A percentile compares a stretch with the other conserved stretches of the same genome.
Evolutionary conservation across 441 rosid genomes (phyloP).

Genomic region (Viola pubescens): DNA sequence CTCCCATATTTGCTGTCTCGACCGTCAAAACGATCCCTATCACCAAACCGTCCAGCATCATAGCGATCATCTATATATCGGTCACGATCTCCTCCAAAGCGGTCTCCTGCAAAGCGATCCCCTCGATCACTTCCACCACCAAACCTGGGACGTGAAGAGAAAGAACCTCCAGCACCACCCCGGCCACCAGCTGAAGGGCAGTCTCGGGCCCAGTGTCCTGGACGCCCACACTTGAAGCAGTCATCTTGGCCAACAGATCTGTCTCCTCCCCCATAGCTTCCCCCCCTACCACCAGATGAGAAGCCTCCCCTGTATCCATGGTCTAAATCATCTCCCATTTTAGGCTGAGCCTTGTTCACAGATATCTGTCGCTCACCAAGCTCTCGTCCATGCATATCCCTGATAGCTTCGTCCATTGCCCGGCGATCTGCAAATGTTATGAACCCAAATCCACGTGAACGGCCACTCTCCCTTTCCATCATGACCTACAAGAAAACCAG

Average conservation of each 20-base stretch:
- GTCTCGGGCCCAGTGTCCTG: slow-evolving; percentile 96
- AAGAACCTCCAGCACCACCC: slow-evolving; percentile 51
- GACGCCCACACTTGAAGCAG: slow-evolving; percentile 91
- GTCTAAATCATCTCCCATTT: slow-evolving; percentile 62
- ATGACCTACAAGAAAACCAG: slow-evolving; percentile 62
- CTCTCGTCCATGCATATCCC: slow-evolving; percentile 94
- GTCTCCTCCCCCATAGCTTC: slow-evolving; percentile 57
- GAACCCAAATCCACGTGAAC: slow-evolving; percentile 96
- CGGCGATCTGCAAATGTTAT: slow-evolving; percentile 89
- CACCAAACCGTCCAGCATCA: slow-evolving; percentile 77
- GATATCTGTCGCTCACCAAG: slow-evolving; percentile 81
- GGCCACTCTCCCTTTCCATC: slow-evolving; percentile 93
- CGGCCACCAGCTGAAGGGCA: slow-evolving; percentile 83
- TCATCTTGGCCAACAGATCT: slow-evolving; percentile 73
- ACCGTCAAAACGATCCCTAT: slow-evolving; percentile 68
- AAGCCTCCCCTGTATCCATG: slow-evolving; percentile 76
- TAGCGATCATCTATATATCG: slow-evolving; percentile 74
- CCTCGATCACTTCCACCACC: slow-evolving; percentile 64
- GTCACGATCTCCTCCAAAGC: slow-evolving; percentile 67
- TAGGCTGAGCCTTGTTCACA: slow-evolving; percentile 97
- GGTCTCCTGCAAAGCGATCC: slow-evolving; percentile 65
- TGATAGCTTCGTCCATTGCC: slow-evolving; percentile 89
- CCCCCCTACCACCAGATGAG: slow-evolving; percentile 60
- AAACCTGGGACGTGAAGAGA: slow-evolving; percentile 69
- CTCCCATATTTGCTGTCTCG: slow-evolving; percentile 59